A percentile compares a stretch with the other conserved stretches of the same genome.
Conservation (phyloP, 2,329 filamentous ascomycete species). For the Piedraia hortae region DNA sequence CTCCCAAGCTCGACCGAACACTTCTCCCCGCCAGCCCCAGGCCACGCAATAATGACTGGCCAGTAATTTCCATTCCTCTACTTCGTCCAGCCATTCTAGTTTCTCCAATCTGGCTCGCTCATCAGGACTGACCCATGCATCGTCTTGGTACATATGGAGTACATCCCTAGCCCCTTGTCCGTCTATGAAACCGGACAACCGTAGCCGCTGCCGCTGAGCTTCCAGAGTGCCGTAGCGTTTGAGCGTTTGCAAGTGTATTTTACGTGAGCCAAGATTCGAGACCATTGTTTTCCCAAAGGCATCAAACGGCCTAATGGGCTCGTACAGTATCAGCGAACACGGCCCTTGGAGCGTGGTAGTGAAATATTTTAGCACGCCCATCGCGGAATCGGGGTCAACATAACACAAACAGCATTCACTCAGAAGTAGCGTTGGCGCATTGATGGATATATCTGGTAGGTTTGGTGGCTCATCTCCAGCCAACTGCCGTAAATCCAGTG, state of each 20-base stretch:
- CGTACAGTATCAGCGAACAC: conserved; percentile 49
- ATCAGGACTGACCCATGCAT: conserved; percentile 36
- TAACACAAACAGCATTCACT: conserved; percentile 96
- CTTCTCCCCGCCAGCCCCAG: conserved; percentile 46
- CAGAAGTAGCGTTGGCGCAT: conserved; percentile 52
- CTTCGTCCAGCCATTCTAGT: conserved; percentile 73
- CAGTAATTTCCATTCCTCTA: conserved; percentile 78
- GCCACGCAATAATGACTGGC: conserved; percentile 70
- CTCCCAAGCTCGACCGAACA: conserved; percentile 6
- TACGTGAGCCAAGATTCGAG: conserved; percentile 55
- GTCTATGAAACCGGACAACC: conserved; percentile 33
- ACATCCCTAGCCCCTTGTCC: conserved; percentile 31
- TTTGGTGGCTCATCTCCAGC: conserved; percentile 8
- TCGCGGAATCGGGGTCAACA: conserved; percentile 36
- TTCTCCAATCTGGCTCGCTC: conserved; percentile 59
- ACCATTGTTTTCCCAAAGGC: conserved; percentile 83
- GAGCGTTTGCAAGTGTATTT: conserved; percentile 64
- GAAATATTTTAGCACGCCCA: conserved; percentile 15
- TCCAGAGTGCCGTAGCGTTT: conserved; percentile 38
- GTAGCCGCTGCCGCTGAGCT: conserved; percentile 41
- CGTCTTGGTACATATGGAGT: conserved; percentile 36
- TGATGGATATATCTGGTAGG: conserved; percentile 22
- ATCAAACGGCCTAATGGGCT: conserved; percentile 62
- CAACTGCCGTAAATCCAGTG: conserved; percentile 41
- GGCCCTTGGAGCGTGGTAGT: conserved; percentile 16